Conservation (phyloP, 805 yeast genomes). For the Candida manassasensis region DNA sequence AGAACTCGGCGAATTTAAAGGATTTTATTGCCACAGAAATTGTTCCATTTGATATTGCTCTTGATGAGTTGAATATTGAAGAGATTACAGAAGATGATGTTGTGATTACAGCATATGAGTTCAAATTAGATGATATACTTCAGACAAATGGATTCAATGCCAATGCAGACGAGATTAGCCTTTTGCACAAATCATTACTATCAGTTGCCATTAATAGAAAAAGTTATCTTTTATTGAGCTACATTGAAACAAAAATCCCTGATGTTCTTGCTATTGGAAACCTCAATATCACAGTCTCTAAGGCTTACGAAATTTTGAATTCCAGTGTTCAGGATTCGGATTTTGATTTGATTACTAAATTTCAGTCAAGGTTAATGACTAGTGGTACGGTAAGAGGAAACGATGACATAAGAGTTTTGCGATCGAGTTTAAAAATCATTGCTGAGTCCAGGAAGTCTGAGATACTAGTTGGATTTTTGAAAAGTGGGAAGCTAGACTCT, state of each 20-base stretch:
- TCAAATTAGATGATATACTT: slow-evolving; percentile 51
- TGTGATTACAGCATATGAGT: slow-evolving; percentile 68
- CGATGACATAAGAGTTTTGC: slow-evolving; percentile 49
- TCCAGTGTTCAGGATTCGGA: slow-evolving; percentile 48
- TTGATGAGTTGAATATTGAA: slow-evolving; percentile 35
- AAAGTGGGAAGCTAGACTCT: slow-evolving; percentile 58
- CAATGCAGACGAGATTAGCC: slow-evolving; percentile 32
- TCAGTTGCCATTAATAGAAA: slow-evolving; percentile 57
- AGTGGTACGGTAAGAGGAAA: slow-evolving; percentile 23
- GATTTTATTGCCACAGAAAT: slow-evolving; percentile 27
- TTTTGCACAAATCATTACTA: slow-evolving; percentile 51
- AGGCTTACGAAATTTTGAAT: slow-evolving; percentile 46
- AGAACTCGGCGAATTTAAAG: slow-evolving; percentile 17
- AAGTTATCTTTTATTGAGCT: slow-evolving; percentile 54
- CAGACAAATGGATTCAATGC: slow-evolving; percentile 24
- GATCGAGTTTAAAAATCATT: slow-evolving; percentile 53
- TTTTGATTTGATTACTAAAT: slow-evolving; percentile 48
- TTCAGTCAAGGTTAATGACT: slow-evolving; percentile 34
- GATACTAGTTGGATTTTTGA: slow-evolving; percentile 51
- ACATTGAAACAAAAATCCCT: slow-evolving; percentile 44
- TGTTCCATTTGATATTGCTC: slow-evolving; percentile 29
- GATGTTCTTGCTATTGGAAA: slow-evolving; percentile 14
- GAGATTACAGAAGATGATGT: slow-evolving; percentile 54
- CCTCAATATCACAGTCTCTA: slow-evolving; percentile 7
- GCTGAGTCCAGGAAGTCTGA: slow-evolving; percentile 53